Conservation (phyloP, 2,329 filamentous ascomycete species). For the Didymosphaeria variabile region DNA sequence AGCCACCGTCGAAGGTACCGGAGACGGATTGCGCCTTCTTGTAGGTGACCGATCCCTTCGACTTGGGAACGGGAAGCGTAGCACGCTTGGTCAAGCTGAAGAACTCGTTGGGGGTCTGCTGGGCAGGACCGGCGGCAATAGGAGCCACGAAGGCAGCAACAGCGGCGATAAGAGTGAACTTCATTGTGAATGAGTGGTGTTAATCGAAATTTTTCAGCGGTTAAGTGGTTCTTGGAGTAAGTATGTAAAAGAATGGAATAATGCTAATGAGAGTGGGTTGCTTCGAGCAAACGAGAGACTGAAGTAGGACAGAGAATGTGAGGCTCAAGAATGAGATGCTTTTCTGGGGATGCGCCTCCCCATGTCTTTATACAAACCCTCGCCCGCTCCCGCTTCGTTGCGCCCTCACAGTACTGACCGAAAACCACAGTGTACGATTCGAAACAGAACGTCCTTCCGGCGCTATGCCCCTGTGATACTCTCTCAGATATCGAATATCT, state of each 20-base stretch:
- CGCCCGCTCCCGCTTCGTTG: not conserved
- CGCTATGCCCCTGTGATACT: not conserved
- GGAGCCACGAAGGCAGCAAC: slow-evolving; percentile 21
- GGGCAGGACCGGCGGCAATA: slow-evolving; percentile 26
- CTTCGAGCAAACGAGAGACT: slow-evolving; percentile 16
- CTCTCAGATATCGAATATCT: not conserved
- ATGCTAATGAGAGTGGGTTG: slow-evolving; percentile 8
- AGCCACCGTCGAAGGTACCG: slow-evolving; percentile 44
- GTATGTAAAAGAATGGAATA: slow-evolving; percentile 3
- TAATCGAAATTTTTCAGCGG: slow-evolving; percentile 1
- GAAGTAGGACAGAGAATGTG: slow-evolving; percentile 7
- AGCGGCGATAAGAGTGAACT: slow-evolving; percentile 20
- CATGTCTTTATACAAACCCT: slow-evolving; percentile 1
- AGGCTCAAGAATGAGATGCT: slow-evolving; percentile 13
- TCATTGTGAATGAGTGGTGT: slow-evolving; percentile 18
- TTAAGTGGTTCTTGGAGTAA: not conserved
- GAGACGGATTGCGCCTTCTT: slow-evolving; percentile 29
- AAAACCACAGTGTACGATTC: not conserved
- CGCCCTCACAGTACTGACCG: not conserved
- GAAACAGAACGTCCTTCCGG: slow-evolving; percentile 8
- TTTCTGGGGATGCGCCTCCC: not conserved
- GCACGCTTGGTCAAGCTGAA: slow-evolving; percentile 25
- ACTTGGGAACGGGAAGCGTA: slow-evolving; percentile 23
- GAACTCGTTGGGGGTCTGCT: slow-evolving; percentile 18
- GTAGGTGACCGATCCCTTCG: slow-evolving; percentile 27